Evolutionary conservation across 2,329 filamentous ascomycete genomes (phyloP), one percentile per base, ranked within the genome.

Genomic region (Fusarium annulatum): DNA sequence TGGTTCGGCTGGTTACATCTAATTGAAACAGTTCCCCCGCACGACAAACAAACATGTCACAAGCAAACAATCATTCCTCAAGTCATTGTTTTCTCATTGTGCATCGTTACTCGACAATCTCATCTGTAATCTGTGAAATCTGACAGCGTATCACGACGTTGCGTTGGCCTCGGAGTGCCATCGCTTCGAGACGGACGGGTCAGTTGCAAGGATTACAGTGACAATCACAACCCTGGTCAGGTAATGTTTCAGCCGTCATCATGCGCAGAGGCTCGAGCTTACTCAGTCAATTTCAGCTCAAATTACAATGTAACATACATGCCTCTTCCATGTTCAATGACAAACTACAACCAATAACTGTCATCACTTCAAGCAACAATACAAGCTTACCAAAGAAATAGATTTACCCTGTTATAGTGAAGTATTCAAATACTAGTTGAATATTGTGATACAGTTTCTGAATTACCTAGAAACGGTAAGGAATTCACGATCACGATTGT

Each of bases 91-190:
- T 64, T 42, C 19, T 14, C 16, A 36, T 21, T 36, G 53, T 48
- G 62, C 30, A 59, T 55, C 33, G 59, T 69, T 69, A 69, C 66
- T 51, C 58, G 36, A 49, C 39, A 46, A 58, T 53, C 56, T 64
- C 58, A 42, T 64, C 28, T 51, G 34, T 26, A 38, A 46, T 52
- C 43, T 39, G 42, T 51, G 19, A 55, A 61, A 69, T 51, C 49
- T 53, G 38, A 56, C 49, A 49, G 36, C 28, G 65, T 61, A 61
- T 63, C 60, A 68, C 66, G 64, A 68, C 64, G 66, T 68, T 69
- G 66, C 55, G n/a, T 64, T 64, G n/a, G 15, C 36, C 23, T 34
- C 15, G 16, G 18, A 41, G 56, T 39, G 42, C 34, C 39, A 51
- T 33, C 39, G 45, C 39, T 30, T 52, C 21, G 43, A 41, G 45